Conservation (phyloP, 2,329 filamentous ascomycete species). For the Apiospora pterosperma region DNA sequence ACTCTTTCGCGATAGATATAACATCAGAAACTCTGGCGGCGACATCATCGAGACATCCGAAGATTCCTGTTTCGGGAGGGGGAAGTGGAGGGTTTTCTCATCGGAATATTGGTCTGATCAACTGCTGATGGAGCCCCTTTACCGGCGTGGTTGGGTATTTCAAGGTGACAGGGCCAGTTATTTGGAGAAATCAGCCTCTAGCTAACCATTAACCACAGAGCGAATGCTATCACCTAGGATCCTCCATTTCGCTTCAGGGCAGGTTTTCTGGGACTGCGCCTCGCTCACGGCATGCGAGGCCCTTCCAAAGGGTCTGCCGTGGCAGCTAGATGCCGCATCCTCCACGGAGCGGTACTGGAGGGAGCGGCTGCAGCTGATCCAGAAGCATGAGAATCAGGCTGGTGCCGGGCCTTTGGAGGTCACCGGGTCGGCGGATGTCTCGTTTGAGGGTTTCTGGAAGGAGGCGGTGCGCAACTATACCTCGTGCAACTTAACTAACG, state of each 20-base stretch:
- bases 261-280: conserved; percentile 23
- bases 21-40: neutral
- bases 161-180: conserved; percentile 7
- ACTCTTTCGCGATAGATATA: neutral
- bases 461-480: conserved; percentile 16
- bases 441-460: conserved; percentile 16
- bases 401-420: neutral
- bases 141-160: conserved; percentile 17
- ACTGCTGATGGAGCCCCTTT: conserved; percentile 11
- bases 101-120: conserved; percentile 2
- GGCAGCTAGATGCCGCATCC: conserved; percentile 8
- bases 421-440: neutral
- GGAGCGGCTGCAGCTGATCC: conserved; percentile 3
- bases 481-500: conserved; percentile 12
- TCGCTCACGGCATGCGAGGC: conserved; percentile 16
- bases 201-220: conserved; percentile 5
- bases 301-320: conserved; percentile 14
- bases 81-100: conserved; percentile 6
- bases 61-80: neutral
- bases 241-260: conserved; percentile 15
- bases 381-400: neutral
- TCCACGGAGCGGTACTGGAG: conserved; percentile 14
- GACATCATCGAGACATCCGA: neutral
- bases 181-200: neutral
- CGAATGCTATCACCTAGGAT: conserved; percentile 18